Evolutionary conservation across 2,329 filamentous ascomycete genomes (phyloP), one percentile per base, ranked within the genome.

Genomic region (Lithohypha guttulata): DNA sequence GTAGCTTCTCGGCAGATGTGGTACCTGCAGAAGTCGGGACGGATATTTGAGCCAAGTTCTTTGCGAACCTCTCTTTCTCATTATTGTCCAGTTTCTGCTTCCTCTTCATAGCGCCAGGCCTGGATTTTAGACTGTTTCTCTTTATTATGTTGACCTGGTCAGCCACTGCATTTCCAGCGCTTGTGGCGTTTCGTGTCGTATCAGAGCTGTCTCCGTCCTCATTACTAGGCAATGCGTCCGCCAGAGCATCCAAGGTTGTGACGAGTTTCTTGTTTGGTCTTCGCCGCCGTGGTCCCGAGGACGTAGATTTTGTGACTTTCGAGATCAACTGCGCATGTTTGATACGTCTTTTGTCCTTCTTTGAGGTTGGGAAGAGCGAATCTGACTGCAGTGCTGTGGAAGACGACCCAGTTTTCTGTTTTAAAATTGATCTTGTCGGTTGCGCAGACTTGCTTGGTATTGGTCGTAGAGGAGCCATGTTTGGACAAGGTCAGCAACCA

Each of bases 41-140:
- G 19, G 71, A 69, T 65, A 95, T 65, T 59, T 80, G 74, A 13
- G 83, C 87, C 71, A 96, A 69, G 56, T 85, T 95, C 56, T 71
- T 75, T 25, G 77, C 79, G 57, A 96, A 95, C 44, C 89, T 69
- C 58, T 86, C 77, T 64, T 83, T 81, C 71, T 96, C 89, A 43
- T 75, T 68, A 58, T 68, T 76, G 42, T 94, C 83, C 21, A 96
- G 56, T 60, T 72, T 79, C 62, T 86, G 83, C 63, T 85, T 91
- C 55, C 75, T 70, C 71, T 85, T 93, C 63, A 87, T 70, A 15
- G 85, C 84, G 1, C 89, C 89, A 2, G 77, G 84, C 39, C 78
- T 69, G 46, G 73, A 79, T 60, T 73, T 79, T 53, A 96, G 54
- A 44, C 81, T 89, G 65, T 77, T 81, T 49, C 84, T 80, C 44